Conservation (phyloP, 139 green algal species). For the Choricystis sp. region DNA sequence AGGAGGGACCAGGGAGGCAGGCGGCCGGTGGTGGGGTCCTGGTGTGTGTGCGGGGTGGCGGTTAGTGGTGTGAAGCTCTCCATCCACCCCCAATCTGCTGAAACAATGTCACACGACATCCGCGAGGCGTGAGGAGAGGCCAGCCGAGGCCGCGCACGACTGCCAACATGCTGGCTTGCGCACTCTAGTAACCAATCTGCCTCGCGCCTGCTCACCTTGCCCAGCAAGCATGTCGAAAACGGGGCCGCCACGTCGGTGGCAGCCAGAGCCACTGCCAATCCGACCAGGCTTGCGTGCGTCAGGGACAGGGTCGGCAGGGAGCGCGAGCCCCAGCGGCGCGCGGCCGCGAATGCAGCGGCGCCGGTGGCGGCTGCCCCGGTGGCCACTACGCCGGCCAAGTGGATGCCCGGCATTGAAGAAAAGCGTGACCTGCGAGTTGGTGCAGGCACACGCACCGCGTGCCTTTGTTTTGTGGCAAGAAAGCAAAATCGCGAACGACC, state of each 20-base stretch:
- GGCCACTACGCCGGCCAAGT: conserved; percentile 14
- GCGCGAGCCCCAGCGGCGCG: neutral
- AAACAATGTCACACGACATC: too few species aligned
- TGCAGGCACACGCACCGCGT: neutral
- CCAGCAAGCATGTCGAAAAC: neutral
- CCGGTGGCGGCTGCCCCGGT: neutral
- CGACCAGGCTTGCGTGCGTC: neutral
- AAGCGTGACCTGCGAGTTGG: neutral
- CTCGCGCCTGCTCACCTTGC: neutral
- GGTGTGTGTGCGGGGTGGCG: neutral
- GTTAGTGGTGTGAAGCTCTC: too few species aligned
- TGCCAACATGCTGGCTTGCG: neutral
- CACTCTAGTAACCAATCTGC: neutral
- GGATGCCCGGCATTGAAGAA: conserved; percentile 9
- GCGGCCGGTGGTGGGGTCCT: neutral
- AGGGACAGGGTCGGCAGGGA: neutral
- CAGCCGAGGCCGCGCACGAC: too few species aligned
- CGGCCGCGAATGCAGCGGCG: too few species aligned
- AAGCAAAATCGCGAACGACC: neutral
- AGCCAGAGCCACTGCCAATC: neutral
- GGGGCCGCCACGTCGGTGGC: neutral
- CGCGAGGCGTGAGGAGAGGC: too few species aligned
- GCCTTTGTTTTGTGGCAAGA: neutral
- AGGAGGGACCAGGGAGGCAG: neutral
- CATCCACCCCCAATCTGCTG: too few species aligned